Evolutionary conservation across 768 basidiomycete species (phyloP).

Genomic region (Termitomyces sp.): DNA sequence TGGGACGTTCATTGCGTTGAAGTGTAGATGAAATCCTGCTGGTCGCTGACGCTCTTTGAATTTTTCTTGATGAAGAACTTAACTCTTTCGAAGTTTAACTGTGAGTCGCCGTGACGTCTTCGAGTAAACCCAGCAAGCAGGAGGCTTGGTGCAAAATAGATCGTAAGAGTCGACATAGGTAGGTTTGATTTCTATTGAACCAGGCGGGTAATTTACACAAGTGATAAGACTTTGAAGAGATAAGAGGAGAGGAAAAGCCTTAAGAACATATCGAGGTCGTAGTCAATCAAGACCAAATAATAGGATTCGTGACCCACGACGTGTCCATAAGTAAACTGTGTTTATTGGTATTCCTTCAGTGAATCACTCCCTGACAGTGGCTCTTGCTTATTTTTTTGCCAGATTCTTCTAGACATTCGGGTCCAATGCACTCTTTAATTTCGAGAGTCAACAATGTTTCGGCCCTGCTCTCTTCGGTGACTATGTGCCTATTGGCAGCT

Average conservation of each 20-base stretch:
- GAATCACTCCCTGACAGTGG: not conserved
- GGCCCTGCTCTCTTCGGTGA: constrained; percentile 66
- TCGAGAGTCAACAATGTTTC: constrained; percentile 72
- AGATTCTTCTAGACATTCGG: no score
- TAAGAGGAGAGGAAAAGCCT: no score
- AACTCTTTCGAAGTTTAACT: not conserved
- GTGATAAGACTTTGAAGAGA: not conserved
- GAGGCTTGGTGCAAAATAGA: no score
- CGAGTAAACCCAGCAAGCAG: no score
- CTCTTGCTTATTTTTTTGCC: not conserved
- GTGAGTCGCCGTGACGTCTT: no score
- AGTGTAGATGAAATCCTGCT: not conserved
- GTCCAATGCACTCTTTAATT: constrained; percentile 62
- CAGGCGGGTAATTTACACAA: not conserved
- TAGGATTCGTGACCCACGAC: not conserved
- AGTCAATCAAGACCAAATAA: not conserved
- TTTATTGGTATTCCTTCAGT: no score
- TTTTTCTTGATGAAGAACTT: not conserved
- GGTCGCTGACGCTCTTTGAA: no score
- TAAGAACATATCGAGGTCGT: not conserved
- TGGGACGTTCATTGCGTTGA: not conserved
- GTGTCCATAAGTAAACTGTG: not conserved
- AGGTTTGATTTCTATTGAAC: no score
- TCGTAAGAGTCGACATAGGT: no score
- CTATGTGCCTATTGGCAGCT: constrained; percentile 64